phyloP scores from a whole-genome alignment of 345 rosid species.

The Eucalyptus shirleyi region DNA sequence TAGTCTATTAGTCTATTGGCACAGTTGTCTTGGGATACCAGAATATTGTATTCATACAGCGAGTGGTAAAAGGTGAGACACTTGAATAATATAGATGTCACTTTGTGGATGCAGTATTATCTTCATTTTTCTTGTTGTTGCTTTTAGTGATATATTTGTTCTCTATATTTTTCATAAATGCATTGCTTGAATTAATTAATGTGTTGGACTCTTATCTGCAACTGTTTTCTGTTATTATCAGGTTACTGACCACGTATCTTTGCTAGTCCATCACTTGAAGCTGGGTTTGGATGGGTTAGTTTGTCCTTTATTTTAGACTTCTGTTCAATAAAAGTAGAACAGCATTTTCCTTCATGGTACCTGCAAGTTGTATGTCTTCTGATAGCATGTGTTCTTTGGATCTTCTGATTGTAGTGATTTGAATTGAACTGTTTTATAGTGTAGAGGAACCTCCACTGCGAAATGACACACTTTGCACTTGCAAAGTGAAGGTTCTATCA shows the following conservation, averaged over 20 bases:
- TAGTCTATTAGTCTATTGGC: neutral
- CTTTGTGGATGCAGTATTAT: neutral
- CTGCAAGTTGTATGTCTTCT: neutral
- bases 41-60: neutral
- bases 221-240: conserved; percentile 18
- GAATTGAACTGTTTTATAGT: neutral
- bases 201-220: neutral
- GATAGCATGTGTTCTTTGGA: neutral
- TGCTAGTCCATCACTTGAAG: conserved; percentile 97
- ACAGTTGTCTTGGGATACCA: neutral
- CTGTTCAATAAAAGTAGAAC: neutral
- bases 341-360: neutral
- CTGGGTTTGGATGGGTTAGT: conserved; percentile 97
- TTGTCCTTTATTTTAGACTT: neutral
- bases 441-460: neutral
- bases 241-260: conserved; percentile 91
- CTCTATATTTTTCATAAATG: neutral
- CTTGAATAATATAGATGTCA: neutral
- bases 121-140: neutral
- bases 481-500: neutral
- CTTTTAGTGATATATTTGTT: neutral
- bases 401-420: neutral
- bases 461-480: neutral
- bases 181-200: neutral
- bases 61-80: neutral